phyloP scores from a whole-genome alignment of 257 asterid genomes.

The Solanum rostratum region DNA sequence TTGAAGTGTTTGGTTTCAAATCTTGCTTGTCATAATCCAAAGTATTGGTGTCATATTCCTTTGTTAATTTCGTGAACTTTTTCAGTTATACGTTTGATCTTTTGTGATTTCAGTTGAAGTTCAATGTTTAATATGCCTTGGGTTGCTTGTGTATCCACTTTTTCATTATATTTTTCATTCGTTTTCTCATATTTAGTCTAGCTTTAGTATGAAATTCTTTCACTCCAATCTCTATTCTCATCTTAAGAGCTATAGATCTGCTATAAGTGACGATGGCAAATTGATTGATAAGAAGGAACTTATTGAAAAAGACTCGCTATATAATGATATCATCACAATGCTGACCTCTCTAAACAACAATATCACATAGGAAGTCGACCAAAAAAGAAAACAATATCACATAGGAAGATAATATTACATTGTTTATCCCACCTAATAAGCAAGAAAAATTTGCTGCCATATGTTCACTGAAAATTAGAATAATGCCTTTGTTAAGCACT shows the following conservation, averaged over 20 bases:
- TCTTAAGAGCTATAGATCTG: not conserved
- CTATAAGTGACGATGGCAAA: not conserved
- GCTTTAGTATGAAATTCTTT: not conserved
- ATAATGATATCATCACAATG: not conserved
- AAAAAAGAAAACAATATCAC: not conserved
- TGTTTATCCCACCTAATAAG: not conserved
- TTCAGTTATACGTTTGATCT: not conserved
- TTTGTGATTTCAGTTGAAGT: not conserved
- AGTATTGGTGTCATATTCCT: not conserved
- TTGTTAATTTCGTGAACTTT: not conserved
- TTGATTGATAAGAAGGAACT: not conserved
- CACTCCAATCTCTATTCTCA: not conserved
- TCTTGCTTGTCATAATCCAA: not conserved
- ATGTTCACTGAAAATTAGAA: not conserved
- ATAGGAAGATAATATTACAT: not conserved
- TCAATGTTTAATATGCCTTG: not conserved
- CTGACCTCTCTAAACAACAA: not conserved
- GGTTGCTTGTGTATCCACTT: not conserved
- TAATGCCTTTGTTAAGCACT: not conserved
- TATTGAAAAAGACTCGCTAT: not conserved
- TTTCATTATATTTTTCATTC: not conserved
- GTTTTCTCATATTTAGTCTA: not conserved
- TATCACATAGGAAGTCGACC: not conserved
- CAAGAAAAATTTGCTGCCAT: not conserved
- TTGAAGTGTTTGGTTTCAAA: not conserved